phyloP scores from a whole-genome alignment of 2,329 filamentous ascomycete species.

The Laburnicola sp. region DNA sequence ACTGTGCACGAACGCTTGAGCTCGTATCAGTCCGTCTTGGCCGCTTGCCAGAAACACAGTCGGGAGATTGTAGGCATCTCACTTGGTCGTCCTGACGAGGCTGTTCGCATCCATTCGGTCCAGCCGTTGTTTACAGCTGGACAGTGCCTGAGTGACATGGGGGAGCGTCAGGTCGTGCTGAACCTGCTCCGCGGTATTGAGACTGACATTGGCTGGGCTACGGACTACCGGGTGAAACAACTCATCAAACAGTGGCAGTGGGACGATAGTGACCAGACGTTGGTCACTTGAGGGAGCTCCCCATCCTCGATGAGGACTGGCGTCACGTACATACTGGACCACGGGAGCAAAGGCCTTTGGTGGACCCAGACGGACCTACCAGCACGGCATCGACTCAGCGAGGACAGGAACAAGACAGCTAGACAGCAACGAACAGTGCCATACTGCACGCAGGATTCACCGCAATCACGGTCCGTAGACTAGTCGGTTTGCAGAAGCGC shows the following conservation, averaged over 20 bases:
- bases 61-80: slow-evolving; percentile 65
- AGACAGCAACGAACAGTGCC: too few species aligned
- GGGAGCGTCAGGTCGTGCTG: slow-evolving; percentile 60
- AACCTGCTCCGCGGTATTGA: slow-evolving; percentile 62
- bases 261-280: slow-evolving; percentile 29
- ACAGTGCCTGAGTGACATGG: slow-evolving; percentile 59
- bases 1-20: slow-evolving; percentile 59
- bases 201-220: slow-evolving; percentile 65
- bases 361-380: too few species aligned
- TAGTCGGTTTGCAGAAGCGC: too few species aligned
- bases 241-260: slow-evolving; percentile 54
- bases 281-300: slow-evolving; percentile 3
- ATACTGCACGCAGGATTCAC: too few species aligned
- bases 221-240: slow-evolving; percentile 62
- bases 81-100: slow-evolving; percentile 58
- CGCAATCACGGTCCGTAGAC: too few species aligned
- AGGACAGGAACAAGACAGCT: too few species aligned
- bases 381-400: too few species aligned
- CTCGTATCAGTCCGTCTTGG: slow-evolving; percentile 60
- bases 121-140: slow-evolving; percentile 66
- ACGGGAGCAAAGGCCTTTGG: not conserved
- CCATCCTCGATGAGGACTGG: not conserved
- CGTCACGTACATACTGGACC: not conserved
- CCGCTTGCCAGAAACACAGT: slow-evolving; percentile 60
- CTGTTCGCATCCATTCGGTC: slow-evolving; percentile 61